A percentile compares a stretch with the other conserved stretches of the same genome.
These are phyloP conservation scores for Mucor velutinosus DNA, from an alignment of 371 early-diverging fungal species.

Conservation along the genomic window DNA sequence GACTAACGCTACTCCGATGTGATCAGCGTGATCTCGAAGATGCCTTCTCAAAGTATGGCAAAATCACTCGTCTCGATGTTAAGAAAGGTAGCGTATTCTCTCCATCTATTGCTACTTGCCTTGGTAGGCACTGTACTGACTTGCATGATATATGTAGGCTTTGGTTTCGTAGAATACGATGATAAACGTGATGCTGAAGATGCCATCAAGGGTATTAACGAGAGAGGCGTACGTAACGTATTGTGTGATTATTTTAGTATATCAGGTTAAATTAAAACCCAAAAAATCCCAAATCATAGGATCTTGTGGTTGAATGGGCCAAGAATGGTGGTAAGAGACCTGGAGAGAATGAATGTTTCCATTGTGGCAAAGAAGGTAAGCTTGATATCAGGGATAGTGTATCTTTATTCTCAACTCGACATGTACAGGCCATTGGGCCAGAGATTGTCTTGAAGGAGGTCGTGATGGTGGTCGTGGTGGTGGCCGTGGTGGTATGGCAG, in stretches of 20 bases:
- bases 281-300: conserved; percentile 14
- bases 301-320: conserved; percentile 65
- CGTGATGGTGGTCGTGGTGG: conserved; percentile 29
- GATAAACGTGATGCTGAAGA: conserved; percentile 75
- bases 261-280: neutral
- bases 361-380: conserved; percentile 65
- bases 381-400: neutral
- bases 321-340: conserved; percentile 60
- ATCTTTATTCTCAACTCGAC: neutral
- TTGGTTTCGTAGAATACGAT: conserved; percentile 76
- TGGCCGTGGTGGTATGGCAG: conserved; percentile 13
- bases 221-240: conserved; percentile 33
- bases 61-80: conserved; percentile 73
- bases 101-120: neutral
- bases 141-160: conserved; percentile 54
- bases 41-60: conserved; percentile 74
- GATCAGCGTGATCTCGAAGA: conserved; percentile 68
- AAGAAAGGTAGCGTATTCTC: conserved; percentile 47
- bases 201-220: conserved; percentile 64
- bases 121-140: neutral
- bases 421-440: conserved; percentile 71
- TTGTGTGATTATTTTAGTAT: neutral
- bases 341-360: conserved; percentile 66
- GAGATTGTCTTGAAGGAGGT: conserved; percentile 63
- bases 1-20: neutral